Base-by-base conservation (phyloP, 345 rosid species). In the Reutealis trisperma region DNA sequence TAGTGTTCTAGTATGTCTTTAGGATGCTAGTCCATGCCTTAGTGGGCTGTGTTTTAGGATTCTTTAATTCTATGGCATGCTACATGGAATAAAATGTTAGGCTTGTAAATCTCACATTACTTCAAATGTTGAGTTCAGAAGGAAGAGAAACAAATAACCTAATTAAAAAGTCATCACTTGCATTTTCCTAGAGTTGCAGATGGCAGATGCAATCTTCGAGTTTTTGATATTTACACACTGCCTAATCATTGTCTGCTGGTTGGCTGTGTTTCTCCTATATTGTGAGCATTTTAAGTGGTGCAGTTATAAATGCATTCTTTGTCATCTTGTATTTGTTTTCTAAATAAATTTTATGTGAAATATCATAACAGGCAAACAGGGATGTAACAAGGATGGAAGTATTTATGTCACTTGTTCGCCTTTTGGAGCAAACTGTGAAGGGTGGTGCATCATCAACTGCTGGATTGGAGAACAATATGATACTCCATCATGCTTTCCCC, bases 301-400 rank as follows among this genome's bases (percentile, higher is more conserved):
- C 22, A 54, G 37, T 63, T 37, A 27, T 51, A 63, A n/a, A n/a
- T 32, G n/a, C 51, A 11, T 2, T 68, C 47, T 16, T 18, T 47
- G 24, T 42, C 8, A 45, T 45, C 54, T 30, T 69, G 49, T n/a
- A n/a, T 63, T 60, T 7, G 5, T 22, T 16, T n/a, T 65, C 60
- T 69, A 68, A 55, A 64, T 0, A 30, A 59, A 22, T 37, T 24
- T 21, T 37, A 37, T 5, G 32, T 61, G 55, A 41, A 70, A 30
- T 54, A 32, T 70, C 5, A 21, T 54, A 32, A 54, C 88, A 96
- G 99, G 98, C 99, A 58, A 90, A 84, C 82, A 83, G 91, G 82
- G 99, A 96, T 58, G 89, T 94, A 24, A 91, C 97, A 24, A 89
- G 99, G 85, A 90, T 94, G 94, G 97, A 96, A 73, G 89, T 96